These are phyloP conservation scores for Schrenkiella parvula DNA, from an alignment of 345 rosid species.

Conservation along the genomic window DNA sequence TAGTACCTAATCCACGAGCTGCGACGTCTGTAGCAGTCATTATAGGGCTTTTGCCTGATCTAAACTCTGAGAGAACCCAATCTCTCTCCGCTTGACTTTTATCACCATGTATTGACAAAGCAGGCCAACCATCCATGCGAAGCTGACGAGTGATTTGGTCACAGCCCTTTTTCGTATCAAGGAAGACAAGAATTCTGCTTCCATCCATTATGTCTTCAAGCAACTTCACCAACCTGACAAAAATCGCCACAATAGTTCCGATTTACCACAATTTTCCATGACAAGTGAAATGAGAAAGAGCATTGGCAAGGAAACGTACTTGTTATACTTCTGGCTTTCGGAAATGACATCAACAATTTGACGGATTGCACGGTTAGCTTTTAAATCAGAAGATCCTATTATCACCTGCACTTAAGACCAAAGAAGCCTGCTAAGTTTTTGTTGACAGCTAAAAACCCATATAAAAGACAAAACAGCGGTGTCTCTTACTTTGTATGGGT, in stretches of 20 bases:
- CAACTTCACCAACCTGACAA: constrained; percentile 80
- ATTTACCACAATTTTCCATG: not conserved
- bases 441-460: not conserved
- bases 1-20: constrained; percentile 96
- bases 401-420: constrained; percentile 49
- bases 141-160: constrained; percentile 98
- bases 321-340: constrained; percentile 92
- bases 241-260: not conserved
- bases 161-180: constrained; percentile 98
- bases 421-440: constrained; percentile 5
- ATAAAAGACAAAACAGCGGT: not conserved
- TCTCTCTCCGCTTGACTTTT: constrained; percentile 99
- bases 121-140: constrained; percentile 99
- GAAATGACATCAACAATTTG: constrained; percentile 88
- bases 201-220: constrained; percentile 99
- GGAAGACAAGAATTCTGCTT: constrained; percentile 86
- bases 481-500: constrained; percentile 83
- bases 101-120: constrained; percentile 97
- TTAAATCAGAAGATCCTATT: constrained; percentile 89
- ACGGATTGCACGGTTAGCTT: constrained; percentile 94
- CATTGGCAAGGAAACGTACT: constrained; percentile 40
- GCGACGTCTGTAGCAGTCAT: constrained; percentile 99
- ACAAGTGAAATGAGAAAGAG: not conserved
- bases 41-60: constrained; percentile 95
- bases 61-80: constrained; percentile 99